A percentile compares a stretch with the other conserved stretches of the same genome.
Evolutionary conservation across 352 stramenopile species (phyloP).

Genomic region (Pythium graminicola): DNA sequence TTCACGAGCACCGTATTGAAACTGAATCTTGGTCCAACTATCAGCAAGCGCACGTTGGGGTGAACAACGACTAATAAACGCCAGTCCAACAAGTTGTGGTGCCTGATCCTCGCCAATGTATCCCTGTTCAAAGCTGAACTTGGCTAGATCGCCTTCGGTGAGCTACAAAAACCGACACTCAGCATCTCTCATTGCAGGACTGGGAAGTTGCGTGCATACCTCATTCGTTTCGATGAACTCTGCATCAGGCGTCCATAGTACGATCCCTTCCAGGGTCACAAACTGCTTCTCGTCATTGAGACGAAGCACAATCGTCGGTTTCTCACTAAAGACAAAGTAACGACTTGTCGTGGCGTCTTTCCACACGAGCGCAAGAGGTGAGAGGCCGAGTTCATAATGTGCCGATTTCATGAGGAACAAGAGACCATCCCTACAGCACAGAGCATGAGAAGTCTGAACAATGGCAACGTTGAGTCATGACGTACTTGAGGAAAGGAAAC

Average conservation of each 20-base stretch:
- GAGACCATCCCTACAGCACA: slow-evolving; percentile 77
- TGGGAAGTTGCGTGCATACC: no score
- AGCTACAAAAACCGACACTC: no score
- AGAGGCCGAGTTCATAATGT: slow-evolving; percentile 86
- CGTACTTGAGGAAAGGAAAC: slow-evolving; percentile 83
- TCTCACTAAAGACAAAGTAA: slow-evolving; percentile 68
- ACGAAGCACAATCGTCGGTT: slow-evolving; percentile 65
- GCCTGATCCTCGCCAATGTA: slow-evolving; percentile 41
- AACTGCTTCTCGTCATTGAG: slow-evolving; percentile 47
- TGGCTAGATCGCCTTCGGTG: slow-evolving; percentile 69
- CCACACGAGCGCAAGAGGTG: slow-evolving; percentile 84
- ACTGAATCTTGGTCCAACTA: slow-evolving; percentile 87
- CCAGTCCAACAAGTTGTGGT: slow-evolving; percentile 45
- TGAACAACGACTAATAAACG: slow-evolving; percentile 71
- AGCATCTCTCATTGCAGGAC: no score
- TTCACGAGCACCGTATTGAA: slow-evolving; percentile 65
- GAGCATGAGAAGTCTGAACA: no score
- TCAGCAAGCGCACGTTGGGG: slow-evolving; percentile 75
- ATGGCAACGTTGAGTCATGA: no score
- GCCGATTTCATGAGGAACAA: slow-evolving; percentile 88
- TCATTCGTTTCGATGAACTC: slow-evolving; percentile 56
- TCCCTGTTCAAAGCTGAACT: slow-evolving; percentile 66
- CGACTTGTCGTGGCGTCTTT: slow-evolving; percentile 83
- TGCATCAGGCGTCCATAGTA: slow-evolving; percentile 38
- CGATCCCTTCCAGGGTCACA: slow-evolving; percentile 65